Evolutionary conservation across 345 rosid genomes (phyloP), one percentile per base, ranked within the genome.

Genomic region (Nasturtium officinale): DNA sequence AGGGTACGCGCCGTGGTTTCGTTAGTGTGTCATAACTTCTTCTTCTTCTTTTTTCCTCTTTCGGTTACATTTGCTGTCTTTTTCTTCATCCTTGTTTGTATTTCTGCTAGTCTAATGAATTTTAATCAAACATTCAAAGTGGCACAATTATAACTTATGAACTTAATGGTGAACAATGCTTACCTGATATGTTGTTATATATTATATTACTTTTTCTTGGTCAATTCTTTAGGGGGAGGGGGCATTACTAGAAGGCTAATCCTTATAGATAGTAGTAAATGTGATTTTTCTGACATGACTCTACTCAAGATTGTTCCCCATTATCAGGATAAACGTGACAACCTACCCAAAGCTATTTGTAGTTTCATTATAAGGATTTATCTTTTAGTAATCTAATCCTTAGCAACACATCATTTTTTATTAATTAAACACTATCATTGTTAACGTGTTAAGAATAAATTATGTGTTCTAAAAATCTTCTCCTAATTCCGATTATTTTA

Each of bases 121-220:
- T 15, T 37, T 43, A 55, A 68, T 28, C 29, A 56, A 68, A 68
- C 42, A 40, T 55, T 67, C 8, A 20, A 13, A 17, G 63, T 28
- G 28, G 37, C 25, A 46, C 30, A 68, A 2, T 11, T 25, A 54
- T 54, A 53, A 15, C 20, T 17, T 16, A 40, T 5, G 40, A 67
- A 40, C 28, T 54, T 11, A 54, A 15, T 7, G 53, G 28, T 28
- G 62, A 18, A 18, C 28, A 54, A 20, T 7, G 18, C 23, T 40
- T 28, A 15, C 15, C 29, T 54, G 59, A 9, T 1, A 15, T 54
- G 20, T 3, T 28, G 33, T 52, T 23, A 23, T 23, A 23, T 23
- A 23, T 23, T 23, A 23, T 1, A 23, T 23, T 23, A 23, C 25
- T 23, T 23, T 23, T 23, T 23, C 25, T 23, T n/a, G n/a, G n/a